Evolutionary conservation across 352 stramenopile species (phyloP).

Genomic region (Globisporangium paddicum): DNA sequence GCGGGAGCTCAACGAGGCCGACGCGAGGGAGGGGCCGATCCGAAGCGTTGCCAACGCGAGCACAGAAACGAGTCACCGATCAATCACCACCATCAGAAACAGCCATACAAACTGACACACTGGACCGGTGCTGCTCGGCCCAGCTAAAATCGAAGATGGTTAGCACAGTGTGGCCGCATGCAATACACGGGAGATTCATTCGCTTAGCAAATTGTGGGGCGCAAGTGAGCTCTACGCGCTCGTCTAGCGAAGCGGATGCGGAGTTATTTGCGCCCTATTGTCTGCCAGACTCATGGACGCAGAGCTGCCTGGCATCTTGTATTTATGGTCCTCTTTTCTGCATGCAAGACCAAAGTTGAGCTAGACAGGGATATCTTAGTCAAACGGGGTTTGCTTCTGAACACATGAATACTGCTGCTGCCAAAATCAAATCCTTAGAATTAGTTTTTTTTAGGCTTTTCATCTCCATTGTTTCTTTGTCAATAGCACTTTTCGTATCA

Average conservation of each 20-base stretch:
- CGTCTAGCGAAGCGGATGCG: too few species aligned
- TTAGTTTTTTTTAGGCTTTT: neutral
- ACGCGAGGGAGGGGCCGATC: neutral
- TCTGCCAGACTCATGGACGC: too few species aligned
- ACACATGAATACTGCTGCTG: neutral
- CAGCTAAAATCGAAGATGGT: neutral
- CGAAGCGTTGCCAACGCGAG: neutral
- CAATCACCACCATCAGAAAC: slow-evolving; percentile 1
- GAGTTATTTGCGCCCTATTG: too few species aligned
- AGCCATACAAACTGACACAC: slow-evolving; percentile 3
- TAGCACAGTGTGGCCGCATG: neutral
- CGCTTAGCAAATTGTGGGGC: too few species aligned
- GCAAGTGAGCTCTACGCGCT: too few species aligned
- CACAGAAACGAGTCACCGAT: neutral
- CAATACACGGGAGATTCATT: neutral
- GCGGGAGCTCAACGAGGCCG: too few species aligned
- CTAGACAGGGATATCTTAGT: too few species aligned
- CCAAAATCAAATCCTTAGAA: neutral
- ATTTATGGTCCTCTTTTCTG: too few species aligned
- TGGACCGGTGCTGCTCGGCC: slow-evolving; percentile 1
- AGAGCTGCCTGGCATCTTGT: too few species aligned
- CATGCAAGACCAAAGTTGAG: too few species aligned
- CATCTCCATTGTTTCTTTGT: neutral
- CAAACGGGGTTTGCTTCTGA: neutral
- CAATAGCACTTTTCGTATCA: neutral